phyloP scores from a whole-genome alignment of 192 early-diverging fungal species.

The Entomortierella beljakovae region DNA sequence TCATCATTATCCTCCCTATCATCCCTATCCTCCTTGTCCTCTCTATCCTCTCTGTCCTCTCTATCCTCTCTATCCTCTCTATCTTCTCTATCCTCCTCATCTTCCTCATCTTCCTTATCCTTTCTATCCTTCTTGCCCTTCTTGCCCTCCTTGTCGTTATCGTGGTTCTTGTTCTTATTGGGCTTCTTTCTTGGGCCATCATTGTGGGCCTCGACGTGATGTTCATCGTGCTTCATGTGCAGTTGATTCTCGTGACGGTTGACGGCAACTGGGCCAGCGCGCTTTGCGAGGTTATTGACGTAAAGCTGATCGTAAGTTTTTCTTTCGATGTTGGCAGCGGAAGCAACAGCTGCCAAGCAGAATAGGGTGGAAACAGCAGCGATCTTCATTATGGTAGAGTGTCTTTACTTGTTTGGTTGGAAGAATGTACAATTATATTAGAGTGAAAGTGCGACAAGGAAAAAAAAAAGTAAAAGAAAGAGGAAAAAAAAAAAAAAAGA shows the following conservation, averaged over 20 bases:
- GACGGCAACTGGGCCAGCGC: background rate
- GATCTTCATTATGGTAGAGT: slow-evolving; percentile 3
- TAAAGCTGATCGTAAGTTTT: background rate
- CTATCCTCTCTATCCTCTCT: background rate
- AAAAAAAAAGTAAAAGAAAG: no score
- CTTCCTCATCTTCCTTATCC: no score
- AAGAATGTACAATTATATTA: background rate
- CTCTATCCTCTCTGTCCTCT: background rate
- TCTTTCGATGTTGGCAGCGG: background rate
- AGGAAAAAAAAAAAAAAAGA: no score
- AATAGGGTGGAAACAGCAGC: background rate
- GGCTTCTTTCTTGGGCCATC: slow-evolving; percentile 7
- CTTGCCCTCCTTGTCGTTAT: background rate
- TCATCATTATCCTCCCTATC: background rate
- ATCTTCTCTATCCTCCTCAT: background rate
- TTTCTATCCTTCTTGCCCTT: no score
- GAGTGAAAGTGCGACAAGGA: background rate
- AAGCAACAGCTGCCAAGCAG: slow-evolving; percentile 5
- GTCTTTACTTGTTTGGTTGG: background rate
- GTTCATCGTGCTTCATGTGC: slow-evolving; percentile 5
- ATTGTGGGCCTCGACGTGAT: slow-evolving; percentile 15
- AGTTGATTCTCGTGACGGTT: background rate
- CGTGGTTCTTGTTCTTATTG: background rate
- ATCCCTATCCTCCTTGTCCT: background rate
- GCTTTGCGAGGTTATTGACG: background rate